Evolutionary conservation across 441 rosid genomes (phyloP), one percentile per base, ranked within the genome.

Genomic region (Syzygium syzygioides): DNA sequence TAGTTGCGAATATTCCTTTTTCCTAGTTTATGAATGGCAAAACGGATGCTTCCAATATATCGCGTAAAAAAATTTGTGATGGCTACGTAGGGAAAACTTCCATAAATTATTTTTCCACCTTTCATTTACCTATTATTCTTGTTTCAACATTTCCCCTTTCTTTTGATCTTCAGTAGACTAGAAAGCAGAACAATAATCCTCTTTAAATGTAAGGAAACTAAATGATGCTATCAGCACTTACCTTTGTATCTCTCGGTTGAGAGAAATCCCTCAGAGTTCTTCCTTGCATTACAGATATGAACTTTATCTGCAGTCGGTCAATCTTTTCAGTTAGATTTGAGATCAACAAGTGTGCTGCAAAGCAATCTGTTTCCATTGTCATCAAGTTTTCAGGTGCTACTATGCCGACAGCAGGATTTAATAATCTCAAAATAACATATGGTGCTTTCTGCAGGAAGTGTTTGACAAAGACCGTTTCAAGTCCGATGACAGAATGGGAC

Each of bases 401-500:
- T 71, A 9, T 37, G 80, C 14, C 0, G 25, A 66, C 7, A 15
- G 25, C 15, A 2, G 41, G 50, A 71, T 20, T 13, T 37, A 76
- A 13, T 3, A 20, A 76, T 13, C 23, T 76, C 83, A 6, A 23
- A 76, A 12, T 25, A 76, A 41, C 52, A 4, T 76, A 25, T 41
- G 83, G n/a, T 76, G 53, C 83, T 45, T 60, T 80, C 62, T 57
- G 71, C 94, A 98, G 99, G 99, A 98, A 95, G 99, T 98, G 89
- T 98, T 95, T 87, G 99, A 98, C 85, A 98, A 96, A 91, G 99
- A 98, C 90, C 93, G 95, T 85, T 98, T 98, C 95, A 98, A 97
- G 93, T 88, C 97, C 9, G 99, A 98, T 91, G 99, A 98, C 92
- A 96, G 96, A 92, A 98, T 98, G 99, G 99, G 99, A 30, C 93